These are phyloP conservation scores for Pseudozyma thailandica DNA, from an alignment of 1,284 basidiomycete genomes.

Conservation along the genomic window DNA sequence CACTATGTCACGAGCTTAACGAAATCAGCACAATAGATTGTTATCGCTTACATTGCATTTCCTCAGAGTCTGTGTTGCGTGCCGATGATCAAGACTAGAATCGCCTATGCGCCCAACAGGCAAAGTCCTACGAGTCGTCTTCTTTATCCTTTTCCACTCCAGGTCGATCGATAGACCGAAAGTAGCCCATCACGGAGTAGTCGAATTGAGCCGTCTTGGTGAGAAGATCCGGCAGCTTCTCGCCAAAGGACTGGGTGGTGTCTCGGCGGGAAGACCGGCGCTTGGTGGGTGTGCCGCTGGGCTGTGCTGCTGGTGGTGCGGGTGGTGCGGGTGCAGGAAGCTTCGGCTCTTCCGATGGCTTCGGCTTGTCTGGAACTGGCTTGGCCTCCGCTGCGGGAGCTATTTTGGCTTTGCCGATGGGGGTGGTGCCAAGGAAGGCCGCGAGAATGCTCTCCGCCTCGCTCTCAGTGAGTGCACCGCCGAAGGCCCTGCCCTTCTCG, in stretches of 20 bases:
- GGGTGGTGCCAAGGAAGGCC: conserved; percentile 34
- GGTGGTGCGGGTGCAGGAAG: neutral
- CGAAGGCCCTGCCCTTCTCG: conserved; percentile 14
- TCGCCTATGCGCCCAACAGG: no score
- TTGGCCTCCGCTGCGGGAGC: neutral
- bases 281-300: conserved; percentile 10
- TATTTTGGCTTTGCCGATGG: conserved; percentile 9
- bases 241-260: conserved; percentile 39
- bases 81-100: no score
- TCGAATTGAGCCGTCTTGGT: conserved; percentile 27
- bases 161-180: conserved; percentile 38
- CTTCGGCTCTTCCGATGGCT: neutral
- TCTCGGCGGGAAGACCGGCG: conserved; percentile 27
- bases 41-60: no score
- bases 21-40: no score
- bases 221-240: conserved; percentile 39
- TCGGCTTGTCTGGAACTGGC: neutral
- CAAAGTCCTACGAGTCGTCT: neutral
- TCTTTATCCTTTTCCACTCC: neutral
- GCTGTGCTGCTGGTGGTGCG: conserved; percentile 1
- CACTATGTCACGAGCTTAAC: no score
- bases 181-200: conserved; percentile 34
- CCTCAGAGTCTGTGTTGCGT: no score
- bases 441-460: conserved; percentile 40
- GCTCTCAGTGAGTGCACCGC: conserved; percentile 31